Evolutionary conservation across 129 eudicot genomes (phyloP), one percentile per base, ranked within the genome.

Genomic region (Flaveria robusta): DNA sequence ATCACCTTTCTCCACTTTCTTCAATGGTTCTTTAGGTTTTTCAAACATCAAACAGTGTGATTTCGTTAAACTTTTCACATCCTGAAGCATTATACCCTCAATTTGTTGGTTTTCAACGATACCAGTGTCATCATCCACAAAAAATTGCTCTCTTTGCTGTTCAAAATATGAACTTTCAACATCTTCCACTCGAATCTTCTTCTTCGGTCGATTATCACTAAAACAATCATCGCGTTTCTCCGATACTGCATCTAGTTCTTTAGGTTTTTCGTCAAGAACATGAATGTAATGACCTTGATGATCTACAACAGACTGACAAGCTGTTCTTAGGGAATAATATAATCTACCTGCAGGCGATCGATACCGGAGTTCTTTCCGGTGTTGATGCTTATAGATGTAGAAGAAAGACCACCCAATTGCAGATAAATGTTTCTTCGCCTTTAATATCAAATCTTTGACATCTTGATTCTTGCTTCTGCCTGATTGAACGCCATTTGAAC

Each of bases 361-460:
- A 15, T 80, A 80, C 24, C 75, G 74, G 13, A 80, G 74, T 66
- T 80, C 79, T 58, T 70, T 24, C 7, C 68, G 66, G 13, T 34
- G 41, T 46, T 47, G 47, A 41, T 34, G 43, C 45, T 66, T 66
- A 8, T 1, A 26, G 41, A 67, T 15, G 60, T 22, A 51, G 60
- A 64, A 80, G 49, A 87, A 76, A 41, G 56, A 14, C 96, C 96
- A 90, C 6, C 96, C 88, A 13, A 85, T 45, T 19, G 90, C 82
- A 76, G 83, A 27, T 12, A 90, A 81, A 82, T 90, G 90, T 5
- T 66, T 79, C 71, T 76, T 85, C 3, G 81, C 92, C 70, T 83
- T 73, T 54, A 46, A 4, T 6, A 72, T 69, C 77, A 66, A 12
- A 43, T 23, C 63, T 74, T 78, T 65, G 19, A 13, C 39, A 11